A percentile compares a stretch with the other conserved stretches of the same genome.
Evolutionary conservation across 2,329 filamentous ascomycete genomes (phyloP).

Genomic region (Volutella citrinella): DNA sequence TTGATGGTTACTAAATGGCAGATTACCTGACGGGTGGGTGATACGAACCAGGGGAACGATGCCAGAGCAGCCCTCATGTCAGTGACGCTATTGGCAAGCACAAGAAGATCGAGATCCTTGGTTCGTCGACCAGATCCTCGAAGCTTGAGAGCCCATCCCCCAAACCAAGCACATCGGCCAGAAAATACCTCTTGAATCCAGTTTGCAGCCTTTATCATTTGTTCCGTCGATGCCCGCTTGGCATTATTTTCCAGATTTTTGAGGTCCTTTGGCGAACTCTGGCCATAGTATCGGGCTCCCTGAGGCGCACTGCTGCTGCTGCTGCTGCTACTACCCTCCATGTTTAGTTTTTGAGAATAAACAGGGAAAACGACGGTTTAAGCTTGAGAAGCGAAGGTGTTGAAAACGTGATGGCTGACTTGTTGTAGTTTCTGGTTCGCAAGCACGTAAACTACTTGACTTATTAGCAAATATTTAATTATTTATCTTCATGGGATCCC

Average conservation of each 20-base stretch:
- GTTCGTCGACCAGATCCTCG: neutral
- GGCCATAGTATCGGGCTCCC: neutral
- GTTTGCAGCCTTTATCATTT: neutral
- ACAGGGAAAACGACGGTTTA: no score
- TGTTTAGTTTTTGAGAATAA: no score
- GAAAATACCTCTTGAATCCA: neutral
- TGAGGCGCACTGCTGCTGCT: neutral
- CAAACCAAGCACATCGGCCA: slow-evolving; percentile 1
- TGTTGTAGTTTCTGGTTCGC: no score
- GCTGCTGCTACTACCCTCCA: no score
- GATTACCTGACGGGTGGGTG: neutral
- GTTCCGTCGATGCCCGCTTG: neutral
- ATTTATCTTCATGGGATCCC: no score
- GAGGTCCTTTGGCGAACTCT: neutral
- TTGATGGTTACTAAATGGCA: neutral
- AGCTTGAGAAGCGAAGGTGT: no score
- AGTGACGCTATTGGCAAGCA: neutral
- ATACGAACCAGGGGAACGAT: neutral
- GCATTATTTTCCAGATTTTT: neutral
- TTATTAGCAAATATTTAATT: no score
- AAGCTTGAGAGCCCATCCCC: neutral
- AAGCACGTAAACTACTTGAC: no score
- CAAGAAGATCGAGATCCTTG: neutral
- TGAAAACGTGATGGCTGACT: no score
- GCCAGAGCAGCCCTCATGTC: neutral